Evolutionary conservation across 495 filamentous ascomycete species (phyloP).

Genomic region (Podospora comata): DNA sequence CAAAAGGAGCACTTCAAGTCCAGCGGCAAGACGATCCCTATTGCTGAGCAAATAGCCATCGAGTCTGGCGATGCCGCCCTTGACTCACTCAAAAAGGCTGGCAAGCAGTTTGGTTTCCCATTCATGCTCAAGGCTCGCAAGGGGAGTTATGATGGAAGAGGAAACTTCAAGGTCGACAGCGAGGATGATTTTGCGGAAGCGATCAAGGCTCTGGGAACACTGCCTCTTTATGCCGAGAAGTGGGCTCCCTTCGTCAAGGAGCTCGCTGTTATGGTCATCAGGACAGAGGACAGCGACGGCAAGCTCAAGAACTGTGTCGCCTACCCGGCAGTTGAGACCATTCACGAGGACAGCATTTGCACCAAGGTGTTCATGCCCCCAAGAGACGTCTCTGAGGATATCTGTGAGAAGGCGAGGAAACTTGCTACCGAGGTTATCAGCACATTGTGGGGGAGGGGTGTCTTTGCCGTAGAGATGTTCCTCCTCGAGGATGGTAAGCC

Average conservation of each 20-base stretch:
- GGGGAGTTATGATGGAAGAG: slow-evolving; percentile 90
- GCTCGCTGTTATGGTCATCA: slow-evolving; percentile 90
- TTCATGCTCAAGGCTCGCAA: slow-evolving; percentile 94
- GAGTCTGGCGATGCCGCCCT: slow-evolving; percentile 45
- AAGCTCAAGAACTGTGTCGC: slow-evolving; percentile 53
- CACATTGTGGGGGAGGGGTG: slow-evolving; percentile 80
- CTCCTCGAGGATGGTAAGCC: slow-evolving; percentile 68
- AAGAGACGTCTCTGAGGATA: slow-evolving; percentile 59
- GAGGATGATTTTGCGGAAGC: slow-evolving; percentile 66
- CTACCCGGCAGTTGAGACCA: slow-evolving; percentile 88
- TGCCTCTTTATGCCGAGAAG: slow-evolving; percentile 83
- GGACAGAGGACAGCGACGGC: slow-evolving; percentile 71
- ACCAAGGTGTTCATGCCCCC: slow-evolving; percentile 89
- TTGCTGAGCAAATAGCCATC: slow-evolving; percentile 64
- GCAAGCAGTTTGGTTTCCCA: slow-evolving; percentile 69
- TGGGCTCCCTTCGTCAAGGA: slow-evolving; percentile 86
- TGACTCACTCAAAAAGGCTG: slow-evolving; percentile 61
- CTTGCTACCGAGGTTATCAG: slow-evolving; percentile 76
- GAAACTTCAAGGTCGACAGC: slow-evolving; percentile 75
- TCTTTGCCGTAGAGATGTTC: slow-evolving; percentile 98
- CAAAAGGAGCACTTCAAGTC: slow-evolving; percentile 78
- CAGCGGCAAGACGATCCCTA: slow-evolving; percentile 59
- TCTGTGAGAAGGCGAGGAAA: slow-evolving; percentile 64
- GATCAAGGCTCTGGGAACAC: slow-evolving; percentile 62
- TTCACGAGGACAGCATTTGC: slow-evolving; percentile 94